Conservation (phyloP, 2,329 filamentous ascomycete genomes). For the Juglanconis juglandina region DNA sequence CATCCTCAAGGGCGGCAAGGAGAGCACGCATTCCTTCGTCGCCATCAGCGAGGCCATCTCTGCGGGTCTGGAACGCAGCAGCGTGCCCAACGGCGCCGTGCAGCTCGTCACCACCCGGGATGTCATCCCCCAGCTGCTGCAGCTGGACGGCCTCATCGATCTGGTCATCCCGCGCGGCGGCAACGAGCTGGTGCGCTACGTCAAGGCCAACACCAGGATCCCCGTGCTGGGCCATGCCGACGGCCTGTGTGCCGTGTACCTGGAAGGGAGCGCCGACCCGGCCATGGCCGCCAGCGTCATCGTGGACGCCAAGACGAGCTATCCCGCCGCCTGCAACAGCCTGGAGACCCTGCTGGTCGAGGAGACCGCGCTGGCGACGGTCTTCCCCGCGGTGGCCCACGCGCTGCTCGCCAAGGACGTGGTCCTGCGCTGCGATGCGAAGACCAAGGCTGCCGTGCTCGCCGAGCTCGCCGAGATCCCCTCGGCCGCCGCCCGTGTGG, state of each 20-base stretch:
- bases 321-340: conserved; percentile 92
- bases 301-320: conserved; percentile 88
- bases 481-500: conserved; percentile 44
- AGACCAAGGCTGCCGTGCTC: conserved; percentile 50
- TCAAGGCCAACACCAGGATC: conserved; percentile 88
- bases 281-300: conserved; percentile 72
- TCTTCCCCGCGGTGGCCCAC: conserved; percentile 69
- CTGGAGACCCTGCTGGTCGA: conserved; percentile 90
- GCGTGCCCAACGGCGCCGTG: conserved; percentile 80
- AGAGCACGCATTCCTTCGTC: conserved; percentile 91
- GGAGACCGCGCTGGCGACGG: conserved; percentile 60
- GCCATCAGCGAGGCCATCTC: conserved; percentile 87
- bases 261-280: conserved; percentile 73
- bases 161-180: conserved; percentile 90
- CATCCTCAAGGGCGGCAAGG: conserved; percentile 94
- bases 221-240: conserved; percentile 96
- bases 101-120: conserved; percentile 94
- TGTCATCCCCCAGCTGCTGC: conserved; percentile 82
- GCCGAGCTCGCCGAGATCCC: conserved; percentile 52
- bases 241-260: conserved; percentile 82
- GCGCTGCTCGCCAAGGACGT: conserved; percentile 76
- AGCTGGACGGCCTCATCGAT: conserved; percentile 83
- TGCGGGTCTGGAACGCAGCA: conserved; percentile 64
- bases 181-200: conserved; percentile 84
- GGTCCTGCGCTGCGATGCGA: conserved; percentile 72